Base-by-base conservation (phyloP, 2,329 filamentous ascomycete species). In the Fusarium aywerte region DNA sequence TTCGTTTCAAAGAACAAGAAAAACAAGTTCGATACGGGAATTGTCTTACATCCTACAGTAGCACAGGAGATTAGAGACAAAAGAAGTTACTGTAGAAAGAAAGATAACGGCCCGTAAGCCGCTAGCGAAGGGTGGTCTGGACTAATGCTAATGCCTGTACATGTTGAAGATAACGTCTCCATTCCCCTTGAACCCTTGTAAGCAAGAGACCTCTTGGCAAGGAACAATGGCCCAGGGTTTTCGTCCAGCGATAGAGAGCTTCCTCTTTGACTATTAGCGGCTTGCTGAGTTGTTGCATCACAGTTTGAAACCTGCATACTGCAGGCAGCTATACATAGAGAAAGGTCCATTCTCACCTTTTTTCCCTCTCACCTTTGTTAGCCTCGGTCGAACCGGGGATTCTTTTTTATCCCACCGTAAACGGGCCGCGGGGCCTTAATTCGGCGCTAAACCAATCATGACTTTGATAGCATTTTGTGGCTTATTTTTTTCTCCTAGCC, bases 341-440 rank as follows among this genome's bases (percentile, higher is more conserved):
- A 29, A 38, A 38, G 48, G 16, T 23, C 25, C 47, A 49, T 43
- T 57, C 21, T 21, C 36, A 13, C 27, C 20, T 11, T 23, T 21
- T 21, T 11, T 29, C 48, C 29, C 15, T 21, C 21, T n/a, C n/a
- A n/a, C n/a, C n/a, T n/a, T n/a, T n/a, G n/a, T n/a, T n/a, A n/a
- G n/a, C n/a, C n/a, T 50, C 49, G 40, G 38, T 45, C 43, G 15
- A 42, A 31, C 29, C 45, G 45, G 55, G 38, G 42, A 39, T 25
- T 45, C 50, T 53, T 53, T 50, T 33, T 32, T 20, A 27, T 49
- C 32, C 45, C 21, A 33, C 20, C 29, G 23, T 35, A 25, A 13
- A 23, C 63, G 63, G 50, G 31, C 62, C 62, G 63, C 57, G 47
- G 40, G 62, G 51, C 63, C 63, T 45, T 53, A 39, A 25, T 27